Conservation (phyloP, 257 asterid species). For the Rauvolfia tetraphylla region DNA sequence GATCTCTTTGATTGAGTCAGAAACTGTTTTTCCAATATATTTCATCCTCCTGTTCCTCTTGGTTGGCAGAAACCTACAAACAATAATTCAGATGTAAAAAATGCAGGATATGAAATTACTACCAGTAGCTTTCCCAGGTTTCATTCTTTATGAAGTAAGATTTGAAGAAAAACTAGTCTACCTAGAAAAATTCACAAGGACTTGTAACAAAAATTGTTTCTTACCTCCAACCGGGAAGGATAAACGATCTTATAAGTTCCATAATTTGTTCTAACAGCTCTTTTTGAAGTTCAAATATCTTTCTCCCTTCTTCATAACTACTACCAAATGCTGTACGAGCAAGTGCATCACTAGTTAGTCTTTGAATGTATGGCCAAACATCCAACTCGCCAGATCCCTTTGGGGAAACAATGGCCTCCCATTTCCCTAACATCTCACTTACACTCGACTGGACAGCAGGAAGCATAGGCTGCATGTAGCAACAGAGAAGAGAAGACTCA, state of each 20-base stretch:
- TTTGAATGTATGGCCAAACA: conserved; percentile 48
- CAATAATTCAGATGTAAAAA: neutral
- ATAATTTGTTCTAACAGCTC: conserved; percentile 32
- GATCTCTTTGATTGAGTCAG: conserved; percentile 20
- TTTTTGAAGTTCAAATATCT: conserved; percentile 37
- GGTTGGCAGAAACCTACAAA: conserved; percentile 37
- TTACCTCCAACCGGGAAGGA: conserved; percentile 48
- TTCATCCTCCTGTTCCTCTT: conserved; percentile 39
- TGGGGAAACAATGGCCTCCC: conserved; percentile 29
- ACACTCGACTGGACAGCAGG: conserved; percentile 39
- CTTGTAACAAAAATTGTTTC: too few species aligned
- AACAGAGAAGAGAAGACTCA: neutral
- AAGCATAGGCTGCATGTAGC: conserved; percentile 33
- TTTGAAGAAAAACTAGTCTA: neutral
- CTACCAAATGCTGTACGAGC: conserved; percentile 57
- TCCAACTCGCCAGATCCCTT: conserved; percentile 31
- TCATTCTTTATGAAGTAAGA: neutral
- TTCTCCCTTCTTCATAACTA: conserved; percentile 47
- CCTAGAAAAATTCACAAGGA: too few species aligned
- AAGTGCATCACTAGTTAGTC: conserved; percentile 33
- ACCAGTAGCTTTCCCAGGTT: too few species aligned
- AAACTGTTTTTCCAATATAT: conserved; percentile 21
- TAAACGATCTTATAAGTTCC: conserved; percentile 13
- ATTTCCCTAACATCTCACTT: conserved; percentile 35
- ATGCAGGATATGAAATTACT: neutral